Evolutionary conservation across 2,329 filamentous ascomycete species (phyloP).

Genomic region (Fusarium abutilonis): DNA sequence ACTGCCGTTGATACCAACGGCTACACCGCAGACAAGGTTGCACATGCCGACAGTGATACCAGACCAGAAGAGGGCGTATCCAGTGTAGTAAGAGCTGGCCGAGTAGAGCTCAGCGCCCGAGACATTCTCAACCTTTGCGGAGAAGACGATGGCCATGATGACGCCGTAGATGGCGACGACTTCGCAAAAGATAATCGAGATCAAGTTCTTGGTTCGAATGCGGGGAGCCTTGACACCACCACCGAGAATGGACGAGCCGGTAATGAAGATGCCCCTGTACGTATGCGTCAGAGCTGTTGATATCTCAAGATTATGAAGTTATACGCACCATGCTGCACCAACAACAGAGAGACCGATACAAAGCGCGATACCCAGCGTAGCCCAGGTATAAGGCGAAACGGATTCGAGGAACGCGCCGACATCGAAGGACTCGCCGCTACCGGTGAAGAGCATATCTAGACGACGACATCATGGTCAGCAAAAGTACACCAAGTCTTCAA

Average conservation of each 20-base stretch:
- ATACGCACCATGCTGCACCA: conserved; percentile 89
- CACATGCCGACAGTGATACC: conserved; percentile 94
- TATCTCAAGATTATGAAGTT: conserved; percentile 19
- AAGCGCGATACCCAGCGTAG: conserved; percentile 85
- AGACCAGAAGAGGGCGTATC: conserved; percentile 95
- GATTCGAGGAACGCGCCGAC: conserved; percentile 95
- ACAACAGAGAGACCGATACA: conserved; percentile 97
- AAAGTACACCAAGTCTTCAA: conserved; percentile 10
- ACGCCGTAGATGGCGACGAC: conserved; percentile 99
- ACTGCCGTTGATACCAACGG: conserved; percentile 97
- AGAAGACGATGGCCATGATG: conserved; percentile 99
- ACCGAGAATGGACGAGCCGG: conserved; percentile 95
- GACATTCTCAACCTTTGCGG: conserved; percentile 80
- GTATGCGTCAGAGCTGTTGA: conserved; percentile 32
- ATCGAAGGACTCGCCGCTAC: conserved; percentile 95
- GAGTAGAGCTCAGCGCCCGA: conserved; percentile 73
- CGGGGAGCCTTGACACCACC: conserved; percentile 95
- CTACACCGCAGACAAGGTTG: conserved; percentile 95
- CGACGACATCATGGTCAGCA: conserved; percentile 34
- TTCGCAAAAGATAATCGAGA: conserved; percentile 99
- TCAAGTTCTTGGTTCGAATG: conserved; percentile 99
- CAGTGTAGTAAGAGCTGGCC: conserved; percentile 88
- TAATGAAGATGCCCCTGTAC: conserved; percentile 96
- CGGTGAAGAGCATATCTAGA: conserved; percentile 97
- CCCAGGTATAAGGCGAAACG: conserved; percentile 95